Base-by-base conservation (phyloP, 2,329 filamentous ascomycete genomes). In the Alternaria consortialis region DNA sequence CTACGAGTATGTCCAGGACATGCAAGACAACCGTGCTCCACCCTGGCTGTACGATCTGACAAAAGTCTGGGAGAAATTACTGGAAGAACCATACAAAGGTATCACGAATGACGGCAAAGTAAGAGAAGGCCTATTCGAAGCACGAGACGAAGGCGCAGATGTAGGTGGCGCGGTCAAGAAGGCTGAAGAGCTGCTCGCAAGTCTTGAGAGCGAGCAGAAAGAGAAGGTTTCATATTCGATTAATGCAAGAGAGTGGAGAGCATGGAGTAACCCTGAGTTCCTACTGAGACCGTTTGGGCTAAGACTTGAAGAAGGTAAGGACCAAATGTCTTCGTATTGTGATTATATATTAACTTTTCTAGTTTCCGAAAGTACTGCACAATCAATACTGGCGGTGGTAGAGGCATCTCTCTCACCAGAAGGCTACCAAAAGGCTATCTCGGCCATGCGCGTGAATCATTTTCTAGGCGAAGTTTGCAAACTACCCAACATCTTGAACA, bases 181-280 rank as follows among this genome's bases (percentile, higher is more conserved):
- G 0, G 81, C 86, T 0, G 74, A 85, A 3, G 57, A 72, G 0
- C 73, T 90, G 2, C 71, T 88, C 0, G 63, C 70, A 1, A 74
- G 80, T 3, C 77, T 91, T 15, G 79, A 81, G 15, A 75, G 81
- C 0, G 78, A 81, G 9, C 85, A 91, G 68, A 81, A 77, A 46
- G 64, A 80, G 17, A 80, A 80, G 29, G 73, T 88, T 0, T 77
- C 77, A 34, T 86, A 90, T 69, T 87, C 90, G 71, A 84, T 93
- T 64, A 88, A 91, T 78, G 88, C 88, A 1, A 86, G 86, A 2
- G 87, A 91, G 71, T 93, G 90, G 90, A 86, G 90, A 48, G 87
- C 89, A 11, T 88, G 86, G 86, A 86, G 84, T 7, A 93, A 93
- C 73, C 91, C 91, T 0, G 91, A 93, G 73, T 91, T 93, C 66